Conservation (phyloP, 495 filamentous ascomycete genomes). For the Daldinia caldariorum region DNA sequence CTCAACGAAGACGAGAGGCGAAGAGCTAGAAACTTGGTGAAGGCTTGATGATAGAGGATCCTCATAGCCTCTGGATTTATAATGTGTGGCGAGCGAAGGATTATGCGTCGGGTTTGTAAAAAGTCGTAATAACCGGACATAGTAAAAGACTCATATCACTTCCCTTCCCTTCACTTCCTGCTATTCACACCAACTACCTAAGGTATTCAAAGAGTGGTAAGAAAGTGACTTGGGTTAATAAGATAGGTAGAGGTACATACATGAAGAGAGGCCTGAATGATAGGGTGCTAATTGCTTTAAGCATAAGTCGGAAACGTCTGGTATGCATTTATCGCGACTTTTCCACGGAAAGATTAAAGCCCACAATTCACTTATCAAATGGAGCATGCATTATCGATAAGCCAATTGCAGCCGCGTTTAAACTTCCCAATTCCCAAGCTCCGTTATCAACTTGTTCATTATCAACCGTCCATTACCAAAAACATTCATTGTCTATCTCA, state of each 20-base stretch:
- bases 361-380: constrained; percentile 20
- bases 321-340: constrained; percentile 24
- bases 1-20: constrained; percentile 63
- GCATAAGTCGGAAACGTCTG: not conserved
- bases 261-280: no score
- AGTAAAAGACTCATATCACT: not conserved
- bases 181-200: not conserved
- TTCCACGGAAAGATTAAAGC: constrained; percentile 27
- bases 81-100: constrained; percentile 11
- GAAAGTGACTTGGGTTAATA: no score
- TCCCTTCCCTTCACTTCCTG: not conserved
- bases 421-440: constrained; percentile 4
- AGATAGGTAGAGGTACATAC: no score
- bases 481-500: not conserved
- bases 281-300: not conserved
- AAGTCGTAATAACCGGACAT: constrained; percentile 8
- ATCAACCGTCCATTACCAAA: not conserved
- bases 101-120: constrained; percentile 20
- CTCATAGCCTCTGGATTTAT: constrained; percentile 3
- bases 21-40: constrained; percentile 62
- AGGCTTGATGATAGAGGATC: constrained; percentile 31
- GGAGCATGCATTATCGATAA: constrained; percentile 3
- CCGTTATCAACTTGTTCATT: constrained; percentile 4
- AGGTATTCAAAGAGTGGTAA: not conserved
- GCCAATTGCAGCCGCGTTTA: not conserved